Evolutionary conservation across 495 filamentous ascomycete genomes (phyloP).

Genomic region (Penicillium ochrochloron): DNA sequence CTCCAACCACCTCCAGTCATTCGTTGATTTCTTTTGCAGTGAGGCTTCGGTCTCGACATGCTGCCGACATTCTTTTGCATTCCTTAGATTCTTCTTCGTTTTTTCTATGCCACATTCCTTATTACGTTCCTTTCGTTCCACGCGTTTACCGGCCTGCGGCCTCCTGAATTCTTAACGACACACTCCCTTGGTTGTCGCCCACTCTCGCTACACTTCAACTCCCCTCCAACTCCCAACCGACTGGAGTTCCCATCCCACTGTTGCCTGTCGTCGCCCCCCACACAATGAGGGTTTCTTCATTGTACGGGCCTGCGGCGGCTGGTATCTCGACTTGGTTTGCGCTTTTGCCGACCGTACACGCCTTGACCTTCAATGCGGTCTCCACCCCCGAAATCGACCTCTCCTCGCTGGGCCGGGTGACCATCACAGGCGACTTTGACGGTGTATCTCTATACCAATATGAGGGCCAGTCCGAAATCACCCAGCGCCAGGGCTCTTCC

Average conservation of each 20-base stretch:
- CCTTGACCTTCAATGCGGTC: constrained; percentile 70
- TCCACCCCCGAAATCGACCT: constrained; percentile 82
- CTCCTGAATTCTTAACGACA: constrained; percentile 34
- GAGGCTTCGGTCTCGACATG: constrained; percentile 39
- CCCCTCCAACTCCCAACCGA: constrained; percentile 11
- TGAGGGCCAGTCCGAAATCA: constrained; percentile 72
- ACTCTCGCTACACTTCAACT: constrained; percentile 21
- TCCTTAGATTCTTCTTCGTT: constrained; percentile 26
- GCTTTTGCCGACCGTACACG: constrained; percentile 47
- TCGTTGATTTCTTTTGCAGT: constrained; percentile 41
- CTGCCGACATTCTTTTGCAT: constrained; percentile 35
- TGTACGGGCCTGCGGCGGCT: constrained; percentile 59
- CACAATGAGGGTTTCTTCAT: constrained; percentile 62
- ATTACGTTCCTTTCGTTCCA: constrained; percentile 40
- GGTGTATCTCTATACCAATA: constrained; percentile 90
- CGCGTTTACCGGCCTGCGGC: constrained; percentile 29
- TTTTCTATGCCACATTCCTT: constrained; percentile 41
- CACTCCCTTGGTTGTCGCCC: constrained; percentile 18
- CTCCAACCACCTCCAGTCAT: constrained; percentile 40
- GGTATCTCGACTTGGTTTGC: constrained; percentile 48
- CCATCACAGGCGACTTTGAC: constrained; percentile 87
- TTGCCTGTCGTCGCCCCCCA: constrained; percentile 49
- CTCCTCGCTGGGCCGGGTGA: constrained; percentile 78
- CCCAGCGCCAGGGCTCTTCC: constrained; percentile 75
- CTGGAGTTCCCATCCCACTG: constrained; percentile 16